Conservation (phyloP, 768 basidiomycete species). For the Galerina marginata region DNA sequence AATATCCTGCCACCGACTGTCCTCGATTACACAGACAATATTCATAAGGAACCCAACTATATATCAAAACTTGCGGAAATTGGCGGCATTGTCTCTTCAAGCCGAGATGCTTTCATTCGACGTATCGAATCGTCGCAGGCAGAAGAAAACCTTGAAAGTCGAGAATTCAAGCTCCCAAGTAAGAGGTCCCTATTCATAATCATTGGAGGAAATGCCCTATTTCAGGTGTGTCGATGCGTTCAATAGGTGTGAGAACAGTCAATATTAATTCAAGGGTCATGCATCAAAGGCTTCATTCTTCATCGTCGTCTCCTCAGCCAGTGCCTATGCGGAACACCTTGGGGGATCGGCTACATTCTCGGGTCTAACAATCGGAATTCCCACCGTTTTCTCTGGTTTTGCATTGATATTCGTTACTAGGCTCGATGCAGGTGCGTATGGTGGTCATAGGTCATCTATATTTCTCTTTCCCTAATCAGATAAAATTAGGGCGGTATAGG, state of each 20-base stretch:
- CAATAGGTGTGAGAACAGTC: background rate
- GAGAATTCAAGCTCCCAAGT: slow-evolving; percentile 36
- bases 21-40: slow-evolving; percentile 20
- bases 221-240: slow-evolving; percentile 27
- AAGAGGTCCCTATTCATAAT: slow-evolving; percentile 31
- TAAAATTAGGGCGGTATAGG: slow-evolving; percentile 54
- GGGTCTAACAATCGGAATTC: slow-evolving; percentile 72
- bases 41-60: slow-evolving; percentile 8
- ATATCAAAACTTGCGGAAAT: slow-evolving; percentile 21
- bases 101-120: slow-evolving; percentile 15
- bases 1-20: slow-evolving; percentile 20
- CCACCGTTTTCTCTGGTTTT: slow-evolving; percentile 64
- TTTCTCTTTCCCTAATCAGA: background rate
- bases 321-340: slow-evolving; percentile 62
- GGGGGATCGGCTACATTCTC: slow-evolving; percentile 76
- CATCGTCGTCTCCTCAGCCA: slow-evolving; percentile 70
- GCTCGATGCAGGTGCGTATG: slow-evolving; percentile 56
- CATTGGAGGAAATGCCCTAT: slow-evolving; percentile 33
- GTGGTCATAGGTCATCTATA: background rate
- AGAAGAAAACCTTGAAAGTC: slow-evolving; percentile 14
- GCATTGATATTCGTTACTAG: slow-evolving; percentile 59
- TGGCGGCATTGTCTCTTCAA: slow-evolving; percentile 17
- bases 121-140: slow-evolving; percentile 16
- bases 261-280: background rate
- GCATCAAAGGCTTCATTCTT: slow-evolving; percentile 63